Conservation (phyloP, 169 alveolate species). For the Cryptosporidium viatorum region DNA sequence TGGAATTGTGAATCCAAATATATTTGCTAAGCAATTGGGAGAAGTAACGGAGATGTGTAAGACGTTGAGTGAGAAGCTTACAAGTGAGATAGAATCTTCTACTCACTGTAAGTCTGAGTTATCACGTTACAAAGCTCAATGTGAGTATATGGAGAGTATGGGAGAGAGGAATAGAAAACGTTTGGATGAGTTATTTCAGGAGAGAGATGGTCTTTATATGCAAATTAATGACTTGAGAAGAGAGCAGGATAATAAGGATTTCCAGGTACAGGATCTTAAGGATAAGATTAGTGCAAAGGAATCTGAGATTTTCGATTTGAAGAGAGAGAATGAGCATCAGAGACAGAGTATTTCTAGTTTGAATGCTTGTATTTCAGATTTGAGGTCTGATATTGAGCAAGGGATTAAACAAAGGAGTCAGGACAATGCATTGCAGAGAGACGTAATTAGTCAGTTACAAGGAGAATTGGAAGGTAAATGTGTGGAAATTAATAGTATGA, state of each 20-base stretch:
- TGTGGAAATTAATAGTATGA: constrained; percentile 56
- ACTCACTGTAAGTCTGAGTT: constrained; percentile 62
- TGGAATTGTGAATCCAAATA: not conserved
- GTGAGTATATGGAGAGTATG: constrained; percentile 63
- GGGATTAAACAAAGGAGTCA: constrained; percentile 59
- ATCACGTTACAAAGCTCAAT: constrained; percentile 65
- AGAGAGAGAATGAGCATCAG: constrained; percentile 51
- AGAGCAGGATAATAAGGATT: constrained; percentile 20
- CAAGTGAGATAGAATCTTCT: constrained; percentile 55
- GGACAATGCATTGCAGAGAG: constrained; percentile 70
- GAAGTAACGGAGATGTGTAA: constrained; percentile 67
- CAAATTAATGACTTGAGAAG: constrained; percentile 38
- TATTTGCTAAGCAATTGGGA: constrained; percentile 35
- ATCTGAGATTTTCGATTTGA: constrained; percentile 34
- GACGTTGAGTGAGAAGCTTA: constrained; percentile 63
- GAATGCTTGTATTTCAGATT: constrained; percentile 24
- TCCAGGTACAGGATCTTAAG: constrained; percentile 13
- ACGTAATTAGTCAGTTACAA: constrained; percentile 49
- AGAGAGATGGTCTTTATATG: constrained; percentile 55
- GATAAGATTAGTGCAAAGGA: constrained; percentile 21
- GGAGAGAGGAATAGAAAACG: constrained; percentile 37
- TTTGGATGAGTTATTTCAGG: constrained; percentile 62
- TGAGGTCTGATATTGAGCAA: constrained; percentile 44
- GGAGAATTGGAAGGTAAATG: constrained; percentile 60
- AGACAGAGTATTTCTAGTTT: constrained; percentile 10